Conservation (phyloP, 306 rosid species). For the Rosa chinensis region DNA sequence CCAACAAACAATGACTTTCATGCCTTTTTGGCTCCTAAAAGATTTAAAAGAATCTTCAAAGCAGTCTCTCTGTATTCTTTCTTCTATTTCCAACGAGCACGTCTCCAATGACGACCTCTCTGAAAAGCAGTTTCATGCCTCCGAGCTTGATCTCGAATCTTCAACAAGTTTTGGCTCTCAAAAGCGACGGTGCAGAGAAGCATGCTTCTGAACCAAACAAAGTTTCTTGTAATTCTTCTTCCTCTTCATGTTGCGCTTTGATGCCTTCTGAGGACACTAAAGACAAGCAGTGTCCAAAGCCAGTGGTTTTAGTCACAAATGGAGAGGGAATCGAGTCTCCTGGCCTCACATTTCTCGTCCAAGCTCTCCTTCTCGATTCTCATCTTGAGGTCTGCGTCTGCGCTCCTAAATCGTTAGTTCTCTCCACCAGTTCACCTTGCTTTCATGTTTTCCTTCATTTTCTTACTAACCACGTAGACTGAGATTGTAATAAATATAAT, state of each 20-base stretch:
- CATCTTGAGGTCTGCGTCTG: slow-evolving; percentile 43
- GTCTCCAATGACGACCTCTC: slow-evolving; percentile 43
- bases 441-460: neutral
- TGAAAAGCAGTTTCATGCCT: slow-evolving; percentile 47
- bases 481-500: neutral
- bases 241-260: neutral
- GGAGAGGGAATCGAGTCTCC: slow-evolving; percentile 50
- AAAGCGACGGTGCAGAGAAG: slow-evolving; percentile 29
- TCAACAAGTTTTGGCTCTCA: slow-evolving; percentile 41
- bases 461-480: neutral
- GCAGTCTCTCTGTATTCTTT: neutral
- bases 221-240: slow-evolving; percentile 7
- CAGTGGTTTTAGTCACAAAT: slow-evolving; percentile 46
- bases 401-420: slow-evolving; percentile 49
- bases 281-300: slow-evolving; percentile 27
- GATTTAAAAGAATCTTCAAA: neutral
- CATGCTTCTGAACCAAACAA: slow-evolving; percentile 19
- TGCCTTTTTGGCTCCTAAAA: neutral
- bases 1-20: too few species aligned
- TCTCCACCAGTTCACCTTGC: neutral
- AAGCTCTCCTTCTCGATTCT: slow-evolving; percentile 42
- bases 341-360: slow-evolving; percentile 44
- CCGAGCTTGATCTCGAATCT: slow-evolving; percentile 50
- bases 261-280: slow-evolving; percentile 1
- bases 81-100: neutral